A percentile compares a stretch with the other conserved stretches of the same genome.
Conservation (phyloP, 805 yeast species). For the Teunomyces panamensis region DNA sequence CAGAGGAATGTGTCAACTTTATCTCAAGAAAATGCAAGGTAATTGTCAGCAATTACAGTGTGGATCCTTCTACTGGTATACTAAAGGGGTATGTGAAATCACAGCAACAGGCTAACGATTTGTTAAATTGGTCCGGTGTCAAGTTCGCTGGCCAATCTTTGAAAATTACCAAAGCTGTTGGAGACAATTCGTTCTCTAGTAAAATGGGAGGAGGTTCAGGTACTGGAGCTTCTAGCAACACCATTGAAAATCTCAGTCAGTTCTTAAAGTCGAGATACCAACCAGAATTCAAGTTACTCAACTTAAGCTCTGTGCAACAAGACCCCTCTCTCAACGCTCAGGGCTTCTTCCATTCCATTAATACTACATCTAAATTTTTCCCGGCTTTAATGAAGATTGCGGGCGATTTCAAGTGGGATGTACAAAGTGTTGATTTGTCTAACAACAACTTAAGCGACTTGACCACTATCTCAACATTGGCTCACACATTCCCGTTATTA, state of each 20-base stretch:
- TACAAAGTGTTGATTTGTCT: constrained; percentile 71
- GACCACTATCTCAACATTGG: constrained; percentile 55
- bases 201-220: constrained; percentile 8
- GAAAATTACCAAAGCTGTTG: constrained; percentile 42
- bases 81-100: constrained; percentile 58
- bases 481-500: constrained; percentile 71
- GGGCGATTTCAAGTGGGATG: constrained; percentile 47
- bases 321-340: constrained; percentile 59
- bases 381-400: constrained; percentile 88
- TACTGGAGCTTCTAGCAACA: constrained; percentile 23
- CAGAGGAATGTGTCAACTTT: constrained; percentile 66
- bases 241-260: constrained; percentile 60
- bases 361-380: constrained; percentile 77
- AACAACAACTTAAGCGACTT: constrained; percentile 60
- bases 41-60: constrained; percentile 48
- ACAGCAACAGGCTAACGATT: constrained; percentile 54
- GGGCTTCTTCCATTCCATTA: constrained; percentile 62
- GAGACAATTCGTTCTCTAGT: constrained; percentile 13
- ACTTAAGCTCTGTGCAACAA: constrained; percentile 59
- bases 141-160: constrained; percentile 74
- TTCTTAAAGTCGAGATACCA: constrained; percentile 70
- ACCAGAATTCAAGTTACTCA: constrained; percentile 60
- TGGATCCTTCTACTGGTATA: constrained; percentile 48
- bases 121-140: constrained; percentile 68
- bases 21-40: constrained; percentile 65